Percentiles rank a stretch among this genome's conserved stretches.
phyloP scores from a whole-genome alignment of 2,329 filamentous ascomycete genomes.

The Chalaropsis thielavioides region DNA sequence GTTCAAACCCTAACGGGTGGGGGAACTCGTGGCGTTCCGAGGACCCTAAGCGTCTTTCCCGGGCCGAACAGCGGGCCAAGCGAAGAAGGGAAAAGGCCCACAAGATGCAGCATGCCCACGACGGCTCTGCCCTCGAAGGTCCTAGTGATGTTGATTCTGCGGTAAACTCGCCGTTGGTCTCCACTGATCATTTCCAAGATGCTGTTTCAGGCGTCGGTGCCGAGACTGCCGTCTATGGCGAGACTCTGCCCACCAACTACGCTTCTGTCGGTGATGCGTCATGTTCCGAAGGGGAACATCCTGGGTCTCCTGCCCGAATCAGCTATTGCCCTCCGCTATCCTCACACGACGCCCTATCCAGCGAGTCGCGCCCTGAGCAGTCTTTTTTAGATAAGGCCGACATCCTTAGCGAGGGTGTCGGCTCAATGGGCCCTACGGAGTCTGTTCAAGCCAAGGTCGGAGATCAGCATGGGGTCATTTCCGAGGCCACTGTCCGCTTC shows the following conservation, averaged over 20 bases:
- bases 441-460: background rate
- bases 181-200: slow-evolving; percentile 1
- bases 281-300: background rate
- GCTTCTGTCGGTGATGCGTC: background rate
- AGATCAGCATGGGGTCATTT: background rate
- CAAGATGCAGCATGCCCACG: background rate
- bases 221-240: background rate
- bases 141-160: slow-evolving; percentile 2
- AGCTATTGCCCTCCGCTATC: background rate
- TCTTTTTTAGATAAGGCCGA: slow-evolving; percentile 62
- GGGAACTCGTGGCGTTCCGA: slow-evolving; percentile 10
- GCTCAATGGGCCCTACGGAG: slow-evolving; percentile 28
- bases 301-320: background rate
- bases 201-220: background rate
- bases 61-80: background rate
- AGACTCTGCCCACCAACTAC: background rate
- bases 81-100: background rate
- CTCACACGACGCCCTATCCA: background rate
- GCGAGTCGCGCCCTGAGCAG: slow-evolving; percentile 26
- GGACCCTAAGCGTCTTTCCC: background rate
- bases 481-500: background rate
- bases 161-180: background rate
- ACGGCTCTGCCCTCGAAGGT: background rate
- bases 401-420: slow-evolving; percentile 56
- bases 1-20: background rate